Conservation (phyloP, 2,329 filamentous ascomycete species). For the Sclerotinia minor region DNA sequence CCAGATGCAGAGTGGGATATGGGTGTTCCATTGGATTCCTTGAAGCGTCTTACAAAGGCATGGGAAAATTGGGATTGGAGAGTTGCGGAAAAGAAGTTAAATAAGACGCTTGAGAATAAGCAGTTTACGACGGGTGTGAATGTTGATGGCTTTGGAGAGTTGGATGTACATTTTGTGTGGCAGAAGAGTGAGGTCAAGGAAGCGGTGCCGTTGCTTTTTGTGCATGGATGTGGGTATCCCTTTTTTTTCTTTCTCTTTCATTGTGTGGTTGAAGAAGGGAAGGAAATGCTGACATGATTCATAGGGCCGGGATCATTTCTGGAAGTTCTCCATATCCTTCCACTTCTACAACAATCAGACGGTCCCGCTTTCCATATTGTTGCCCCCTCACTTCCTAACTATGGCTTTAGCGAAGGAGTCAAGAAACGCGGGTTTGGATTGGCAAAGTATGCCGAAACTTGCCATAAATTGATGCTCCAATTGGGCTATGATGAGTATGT, state of each 20-base stretch:
- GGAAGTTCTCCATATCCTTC: conserved; percentile 28
- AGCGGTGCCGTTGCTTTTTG: conserved; percentile 61
- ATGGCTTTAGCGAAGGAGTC: conserved; percentile 47
- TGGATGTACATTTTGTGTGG: conserved; percentile 66
- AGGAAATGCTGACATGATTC: background rate
- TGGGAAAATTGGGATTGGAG: conserved; percentile 67
- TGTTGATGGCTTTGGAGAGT: conserved; percentile 58
- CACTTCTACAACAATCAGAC: conserved; percentile 29
- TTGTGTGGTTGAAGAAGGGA: too few species aligned
- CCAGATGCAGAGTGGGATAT: conserved; percentile 55
- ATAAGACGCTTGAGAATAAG: conserved; percentile 47
- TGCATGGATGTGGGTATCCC: conserved; percentile 53
- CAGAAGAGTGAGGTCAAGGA: conserved; percentile 50
- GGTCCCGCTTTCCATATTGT: conserved; percentile 45
- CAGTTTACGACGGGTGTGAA: conserved; percentile 57
- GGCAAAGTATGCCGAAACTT: conserved; percentile 62
- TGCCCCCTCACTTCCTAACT: conserved; percentile 57
- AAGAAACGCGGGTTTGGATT: conserved; percentile 52
- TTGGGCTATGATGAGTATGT: conserved; percentile 63
- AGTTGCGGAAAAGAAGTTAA: conserved; percentile 57
- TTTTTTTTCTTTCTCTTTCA: background rate
- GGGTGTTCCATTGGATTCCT: conserved; percentile 59
- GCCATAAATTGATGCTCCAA: conserved; percentile 66
- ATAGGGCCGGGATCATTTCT: conserved; percentile 29
- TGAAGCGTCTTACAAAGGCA: conserved; percentile 57